These are phyloP conservation scores for Reticulascus tulasneorum DNA, from an alignment of 2,329 filamentous ascomycete species.

Conservation along the genomic window DNA sequence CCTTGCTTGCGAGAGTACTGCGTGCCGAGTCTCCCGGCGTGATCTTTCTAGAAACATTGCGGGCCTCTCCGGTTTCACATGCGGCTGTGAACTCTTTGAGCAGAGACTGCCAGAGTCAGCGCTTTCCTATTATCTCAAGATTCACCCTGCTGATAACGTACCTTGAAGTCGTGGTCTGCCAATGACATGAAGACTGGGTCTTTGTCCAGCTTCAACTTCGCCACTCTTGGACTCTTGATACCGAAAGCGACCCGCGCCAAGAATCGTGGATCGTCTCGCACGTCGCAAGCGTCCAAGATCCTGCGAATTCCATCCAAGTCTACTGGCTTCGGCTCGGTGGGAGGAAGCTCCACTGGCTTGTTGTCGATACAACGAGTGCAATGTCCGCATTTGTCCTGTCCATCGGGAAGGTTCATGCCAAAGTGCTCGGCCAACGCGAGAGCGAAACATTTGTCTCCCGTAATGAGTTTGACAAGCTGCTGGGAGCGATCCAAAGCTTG, in stretches of 20 bases:
- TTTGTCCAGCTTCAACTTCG: conserved; percentile 42
- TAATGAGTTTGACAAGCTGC: conserved; percentile 50
- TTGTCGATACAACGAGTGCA: conserved; percentile 47
- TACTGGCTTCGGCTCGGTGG: conserved; percentile 31
- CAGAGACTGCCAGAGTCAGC: conserved; percentile 16
- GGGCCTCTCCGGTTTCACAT: too few relatives aligned
- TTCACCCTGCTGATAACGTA: conserved; percentile 20
- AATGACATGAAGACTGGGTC: conserved; percentile 46
- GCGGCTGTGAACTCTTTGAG: conserved; percentile 24
- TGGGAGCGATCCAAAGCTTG: conserved; percentile 48
- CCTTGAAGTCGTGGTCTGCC: conserved; percentile 50
- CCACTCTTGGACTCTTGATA: conserved; percentile 54
- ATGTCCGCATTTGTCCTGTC: conserved; percentile 45
- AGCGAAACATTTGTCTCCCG: conserved; percentile 47
- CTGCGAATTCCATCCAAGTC: conserved; percentile 34
- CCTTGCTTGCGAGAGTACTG: too few relatives aligned
- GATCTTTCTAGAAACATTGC: too few relatives aligned
- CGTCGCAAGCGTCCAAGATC: conserved; percentile 39
- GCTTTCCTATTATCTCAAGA: conserved; percentile 3
- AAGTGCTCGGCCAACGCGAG: conserved; percentile 51
- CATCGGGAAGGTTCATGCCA: conserved; percentile 45
- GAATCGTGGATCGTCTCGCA: conserved; percentile 55
- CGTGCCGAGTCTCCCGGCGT: too few relatives aligned
- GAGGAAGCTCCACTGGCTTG: conserved; percentile 31
- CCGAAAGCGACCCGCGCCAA: conserved; percentile 59